Conservation (phyloP, 768 basidiomycete genomes). For the Saitozyma sp. region DNA sequence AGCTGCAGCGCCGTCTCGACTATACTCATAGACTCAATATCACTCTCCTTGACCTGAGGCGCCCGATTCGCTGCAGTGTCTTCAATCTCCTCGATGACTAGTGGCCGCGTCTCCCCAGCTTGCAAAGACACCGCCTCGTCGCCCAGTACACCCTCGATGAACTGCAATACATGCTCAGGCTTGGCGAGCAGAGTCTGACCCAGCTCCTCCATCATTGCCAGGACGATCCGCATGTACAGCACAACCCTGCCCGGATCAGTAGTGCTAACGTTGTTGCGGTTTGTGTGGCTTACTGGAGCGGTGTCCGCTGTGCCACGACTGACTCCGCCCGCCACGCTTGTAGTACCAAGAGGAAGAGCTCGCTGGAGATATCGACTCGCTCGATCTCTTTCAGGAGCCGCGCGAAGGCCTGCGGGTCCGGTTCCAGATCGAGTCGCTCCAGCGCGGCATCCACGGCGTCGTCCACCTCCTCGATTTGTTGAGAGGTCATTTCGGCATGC, state of each 20-base stretch:
- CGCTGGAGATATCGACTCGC: conserved; percentile 68
- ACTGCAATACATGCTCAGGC: conserved; percentile 73
- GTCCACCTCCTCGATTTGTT: too few relatives aligned
- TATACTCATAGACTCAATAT: conserved; percentile 64
- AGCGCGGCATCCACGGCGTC: too few relatives aligned
- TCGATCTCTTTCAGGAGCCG: conserved; percentile 65
- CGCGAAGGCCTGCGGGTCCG: too few relatives aligned
- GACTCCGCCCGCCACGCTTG: conserved; percentile 61
- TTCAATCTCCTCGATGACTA: conserved; percentile 16
- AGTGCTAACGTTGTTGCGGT: too few relatives aligned
- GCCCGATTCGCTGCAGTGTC: conserved; percentile 52
- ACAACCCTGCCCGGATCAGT: too few relatives aligned
- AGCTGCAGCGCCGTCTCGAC: conserved; percentile 77
- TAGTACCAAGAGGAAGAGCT: conserved; percentile 71
- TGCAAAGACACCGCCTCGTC: conserved; percentile 10
- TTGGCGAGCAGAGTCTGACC: conserved; percentile 63
- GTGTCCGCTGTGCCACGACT: too few relatives aligned
- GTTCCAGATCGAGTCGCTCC: too few relatives aligned
- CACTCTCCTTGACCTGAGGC: conserved; percentile 41
- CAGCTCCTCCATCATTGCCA: conserved; percentile 75
- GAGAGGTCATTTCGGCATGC: too few relatives aligned
- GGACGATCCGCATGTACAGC: conserved; percentile 69
- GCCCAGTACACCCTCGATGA: conserved; percentile 72
- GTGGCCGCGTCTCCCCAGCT: too few relatives aligned
- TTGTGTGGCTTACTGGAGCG: too few relatives aligned